A percentile compares a stretch with the other conserved stretches of the same genome.
phyloP scores from a whole-genome alignment of 1,139 yeast genomes.

The Geotrichum reessii region DNA sequence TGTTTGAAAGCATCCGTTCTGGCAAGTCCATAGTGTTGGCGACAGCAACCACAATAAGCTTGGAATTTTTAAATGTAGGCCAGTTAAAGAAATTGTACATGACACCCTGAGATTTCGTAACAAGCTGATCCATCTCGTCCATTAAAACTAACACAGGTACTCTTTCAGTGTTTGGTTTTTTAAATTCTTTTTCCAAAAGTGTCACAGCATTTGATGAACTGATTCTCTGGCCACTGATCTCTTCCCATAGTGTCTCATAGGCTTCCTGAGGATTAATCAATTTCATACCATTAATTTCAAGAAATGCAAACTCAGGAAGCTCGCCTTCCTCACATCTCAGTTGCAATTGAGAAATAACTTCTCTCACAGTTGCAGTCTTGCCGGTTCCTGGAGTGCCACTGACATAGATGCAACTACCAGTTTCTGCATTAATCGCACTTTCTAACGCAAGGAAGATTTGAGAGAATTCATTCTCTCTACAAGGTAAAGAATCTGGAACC shows the following conservation, averaged over 20 bases:
- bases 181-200: slow-evolving; percentile 51
- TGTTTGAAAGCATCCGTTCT: slow-evolving; percentile 78
- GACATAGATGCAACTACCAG: slow-evolving; percentile 81
- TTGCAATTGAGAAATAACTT: slow-evolving; percentile 66
- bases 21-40: slow-evolving; percentile 98
- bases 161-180: slow-evolving; percentile 23
- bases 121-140: slow-evolving; percentile 91
- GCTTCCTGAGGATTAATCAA: slow-evolving; percentile 79
- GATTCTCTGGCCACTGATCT: slow-evolving; percentile 51
- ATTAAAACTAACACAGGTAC: slow-evolving; percentile 39
- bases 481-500: slow-evolving; percentile 63
- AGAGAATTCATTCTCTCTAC: slow-evolving; percentile 84
- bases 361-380: slow-evolving; percentile 88
- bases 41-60: slow-evolving; percentile 81
- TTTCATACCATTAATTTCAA: slow-evolving; percentile 89
- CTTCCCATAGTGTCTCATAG: slow-evolving; percentile 77
- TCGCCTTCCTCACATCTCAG: slow-evolving; percentile 41
- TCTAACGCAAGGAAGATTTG: slow-evolving; percentile 67
- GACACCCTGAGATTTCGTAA: slow-evolving; percentile 76
- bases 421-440: slow-evolving; percentile 61
- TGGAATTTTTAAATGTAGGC: slow-evolving; percentile 82
- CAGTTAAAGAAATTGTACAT: slow-evolving; percentile 96
- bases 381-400: slow-evolving; percentile 99
- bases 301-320: slow-evolving; percentile 56
- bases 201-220: slow-evolving; percentile 59